A percentile compares a stretch with the other conserved stretches of the same genome.
phyloP scores from a whole-genome alignment of 306 rosid genomes.

The Vigna trinervia region DNA sequence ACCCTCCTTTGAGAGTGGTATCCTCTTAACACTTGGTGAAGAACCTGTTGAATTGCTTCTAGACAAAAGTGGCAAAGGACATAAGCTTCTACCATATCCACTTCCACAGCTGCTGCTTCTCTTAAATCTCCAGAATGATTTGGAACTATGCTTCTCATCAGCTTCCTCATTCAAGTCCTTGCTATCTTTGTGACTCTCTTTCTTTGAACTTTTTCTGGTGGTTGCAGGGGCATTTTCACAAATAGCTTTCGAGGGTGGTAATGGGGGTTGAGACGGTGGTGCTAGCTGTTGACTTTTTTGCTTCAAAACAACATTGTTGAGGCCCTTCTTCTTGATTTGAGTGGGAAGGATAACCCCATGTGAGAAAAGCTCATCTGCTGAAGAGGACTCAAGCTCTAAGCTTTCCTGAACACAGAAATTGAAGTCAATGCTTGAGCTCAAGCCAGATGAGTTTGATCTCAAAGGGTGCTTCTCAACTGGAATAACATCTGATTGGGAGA shows the following conservation, averaged over 20 bases:
- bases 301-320: slow-evolving; percentile 30
- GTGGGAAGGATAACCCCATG: slow-evolving; percentile 72
- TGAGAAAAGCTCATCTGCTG: slow-evolving; percentile 92
- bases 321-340: slow-evolving; percentile 67
- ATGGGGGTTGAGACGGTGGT: slow-evolving; percentile 35
- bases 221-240: slow-evolving; percentile 19
- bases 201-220: slow-evolving; percentile 47
- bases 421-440: slow-evolving; percentile 72
- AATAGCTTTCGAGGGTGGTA: slow-evolving; percentile 37
- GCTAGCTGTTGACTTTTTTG: slow-evolving; percentile 31
- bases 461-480: slow-evolving; percentile 71
- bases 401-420: slow-evolving; percentile 74
- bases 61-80: slow-evolving; percentile 84
- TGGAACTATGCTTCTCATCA: slow-evolving; percentile 59
- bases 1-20: slow-evolving; percentile 58
- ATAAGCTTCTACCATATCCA: slow-evolving; percentile 78
- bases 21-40: slow-evolving; percentile 56
- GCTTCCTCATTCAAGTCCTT: slow-evolving; percentile 49
- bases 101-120: slow-evolving; percentile 91
- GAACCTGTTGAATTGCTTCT: slow-evolving; percentile 90
- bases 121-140: slow-evolving; percentile 85
- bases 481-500: slow-evolving; percentile 62
- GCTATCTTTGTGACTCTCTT: slow-evolving; percentile 44
- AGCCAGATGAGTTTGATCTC: slow-evolving; percentile 66
- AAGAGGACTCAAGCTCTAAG: slow-evolving; percentile 69